Evolutionary conservation across 176 grass and related monocot species (phyloP).

Genomic region (maize (Zea mays)): DNA sequence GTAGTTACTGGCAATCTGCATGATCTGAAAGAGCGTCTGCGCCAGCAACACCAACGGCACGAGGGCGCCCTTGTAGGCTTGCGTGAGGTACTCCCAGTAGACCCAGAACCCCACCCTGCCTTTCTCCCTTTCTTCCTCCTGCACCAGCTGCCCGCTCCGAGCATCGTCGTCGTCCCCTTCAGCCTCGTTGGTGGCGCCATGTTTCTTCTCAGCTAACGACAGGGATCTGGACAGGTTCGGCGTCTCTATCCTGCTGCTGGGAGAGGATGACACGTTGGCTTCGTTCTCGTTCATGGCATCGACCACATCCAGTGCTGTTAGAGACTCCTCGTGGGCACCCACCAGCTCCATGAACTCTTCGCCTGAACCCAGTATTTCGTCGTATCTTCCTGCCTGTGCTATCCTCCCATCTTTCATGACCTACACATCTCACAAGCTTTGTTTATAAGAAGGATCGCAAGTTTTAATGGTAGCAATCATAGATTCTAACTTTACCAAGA

Average conservation of each 20-base stretch:
- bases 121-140: constrained; percentile 93
- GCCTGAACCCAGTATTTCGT: constrained; percentile 58
- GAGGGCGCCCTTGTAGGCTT: constrained; percentile 74
- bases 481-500: neutral
- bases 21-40: constrained; percentile 75
- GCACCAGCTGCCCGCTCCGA: constrained; percentile 64
- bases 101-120: constrained; percentile 86
- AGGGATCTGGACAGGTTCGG: constrained; percentile 24
- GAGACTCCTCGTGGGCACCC: constrained; percentile 68
- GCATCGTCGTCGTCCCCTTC: neutral
- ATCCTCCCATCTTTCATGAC: constrained; percentile 80
- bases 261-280: constrained; percentile 13
- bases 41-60: constrained; percentile 66
- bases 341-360: constrained; percentile 84
- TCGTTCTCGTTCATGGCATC: constrained; percentile 4
- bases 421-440: constrained; percentile 22
- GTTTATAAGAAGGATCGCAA: neutral
- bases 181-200: constrained; percentile 41
- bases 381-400: constrained; percentile 71
- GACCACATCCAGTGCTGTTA: constrained; percentile 46
- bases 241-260: neutral
- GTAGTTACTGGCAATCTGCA: constrained; percentile 89
- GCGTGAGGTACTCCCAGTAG: constrained; percentile 86
- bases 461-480: neutral
- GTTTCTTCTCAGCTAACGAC: constrained; percentile 42